Evolutionary conservation across 1,284 basidiomycete species (phyloP).

Genomic region (Sanghuangporus sanghuang): DNA sequence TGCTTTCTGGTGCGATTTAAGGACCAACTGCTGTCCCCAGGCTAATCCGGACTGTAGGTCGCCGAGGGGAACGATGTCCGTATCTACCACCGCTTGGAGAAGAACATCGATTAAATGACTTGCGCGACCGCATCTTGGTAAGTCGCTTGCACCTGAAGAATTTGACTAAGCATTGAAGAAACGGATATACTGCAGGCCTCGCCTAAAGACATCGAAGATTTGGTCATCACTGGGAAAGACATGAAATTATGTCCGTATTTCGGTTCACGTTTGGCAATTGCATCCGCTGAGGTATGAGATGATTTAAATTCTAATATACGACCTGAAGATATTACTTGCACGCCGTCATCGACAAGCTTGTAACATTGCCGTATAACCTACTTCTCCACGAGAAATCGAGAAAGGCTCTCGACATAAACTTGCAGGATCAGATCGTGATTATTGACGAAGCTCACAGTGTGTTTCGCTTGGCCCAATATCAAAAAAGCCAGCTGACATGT

Average conservation of each 20-base stretch:
- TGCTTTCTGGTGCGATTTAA: constrained; percentile 62
- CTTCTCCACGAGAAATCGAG: constrained; percentile 82
- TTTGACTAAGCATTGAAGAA: neutral
- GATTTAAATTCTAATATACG: neutral
- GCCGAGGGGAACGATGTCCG: constrained; percentile 61
- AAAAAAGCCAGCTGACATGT: neutral
- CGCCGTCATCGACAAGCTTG: constrained; percentile 46
- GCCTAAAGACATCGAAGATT: constrained; percentile 93
- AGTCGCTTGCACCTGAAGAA: constrained; percentile 22
- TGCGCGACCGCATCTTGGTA: constrained; percentile 86
- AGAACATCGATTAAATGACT: constrained; percentile 71
- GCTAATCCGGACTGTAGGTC: constrained; percentile 34
- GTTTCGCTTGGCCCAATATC: constrained; percentile 24
- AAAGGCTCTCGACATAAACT: constrained; percentile 81
- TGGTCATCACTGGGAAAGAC: constrained; percentile 66
- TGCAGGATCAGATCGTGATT: constrained; percentile 81
- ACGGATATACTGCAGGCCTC: constrained; percentile 47
- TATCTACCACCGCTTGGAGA: constrained; percentile 76
- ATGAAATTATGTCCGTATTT: constrained; percentile 89
- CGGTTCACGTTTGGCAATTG: constrained; percentile 81
- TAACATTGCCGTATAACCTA: constrained; percentile 92
- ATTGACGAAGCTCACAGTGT: constrained; percentile 96
- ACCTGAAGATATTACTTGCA: neutral
- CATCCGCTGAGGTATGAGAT: constrained; percentile 78
- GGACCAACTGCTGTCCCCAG: neutral